Evolutionary conservation across 139 green algal species (phyloP).

Genomic region (Zygnema cylindricum): DNA sequence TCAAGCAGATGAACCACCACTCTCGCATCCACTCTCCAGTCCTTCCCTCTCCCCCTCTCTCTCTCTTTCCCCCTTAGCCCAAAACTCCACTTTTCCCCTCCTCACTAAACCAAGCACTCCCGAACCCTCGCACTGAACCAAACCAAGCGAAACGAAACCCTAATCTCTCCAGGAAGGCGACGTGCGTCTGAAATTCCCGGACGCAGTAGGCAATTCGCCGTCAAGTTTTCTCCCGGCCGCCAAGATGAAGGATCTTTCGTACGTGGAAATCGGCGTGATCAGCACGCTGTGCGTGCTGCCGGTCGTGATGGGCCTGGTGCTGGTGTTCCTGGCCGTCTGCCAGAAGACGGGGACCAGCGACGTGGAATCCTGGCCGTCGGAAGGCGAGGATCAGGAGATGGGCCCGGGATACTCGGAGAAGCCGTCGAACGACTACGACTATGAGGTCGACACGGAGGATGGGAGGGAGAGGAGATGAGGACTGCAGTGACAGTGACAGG

Average conservation of each 20-base stretch:
- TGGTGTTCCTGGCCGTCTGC: slow-evolving; percentile 37
- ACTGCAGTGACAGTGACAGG: no score
- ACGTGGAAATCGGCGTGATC: slow-evolving; percentile 39
- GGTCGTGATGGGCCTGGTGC: slow-evolving; percentile 43
- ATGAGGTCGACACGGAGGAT: not conserved
- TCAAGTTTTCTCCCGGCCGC: not conserved
- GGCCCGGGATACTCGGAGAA: not conserved
- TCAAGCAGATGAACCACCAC: no score
- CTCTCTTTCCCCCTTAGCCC: no score
- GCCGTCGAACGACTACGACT: not conserved
- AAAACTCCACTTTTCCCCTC: no score
- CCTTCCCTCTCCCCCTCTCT: no score
- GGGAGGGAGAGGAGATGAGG: not conserved
- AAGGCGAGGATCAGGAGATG: slow-evolving; percentile 17
- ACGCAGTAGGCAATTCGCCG: no score
- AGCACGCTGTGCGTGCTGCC: slow-evolving; percentile 39
- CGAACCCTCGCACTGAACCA: no score
- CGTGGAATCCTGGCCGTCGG: slow-evolving; percentile 43
- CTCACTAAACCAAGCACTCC: no score
- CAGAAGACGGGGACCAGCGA: slow-evolving; percentile 47
- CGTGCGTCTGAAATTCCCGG: no score
- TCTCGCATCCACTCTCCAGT: no score
- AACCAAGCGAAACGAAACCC: no score
- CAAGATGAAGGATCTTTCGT: slow-evolving; percentile 40
- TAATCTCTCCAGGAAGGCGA: no score